Evolutionary conservation across 73 alveolate species (phyloP).

Genomic region (Paramecium octaurelia): DNA sequence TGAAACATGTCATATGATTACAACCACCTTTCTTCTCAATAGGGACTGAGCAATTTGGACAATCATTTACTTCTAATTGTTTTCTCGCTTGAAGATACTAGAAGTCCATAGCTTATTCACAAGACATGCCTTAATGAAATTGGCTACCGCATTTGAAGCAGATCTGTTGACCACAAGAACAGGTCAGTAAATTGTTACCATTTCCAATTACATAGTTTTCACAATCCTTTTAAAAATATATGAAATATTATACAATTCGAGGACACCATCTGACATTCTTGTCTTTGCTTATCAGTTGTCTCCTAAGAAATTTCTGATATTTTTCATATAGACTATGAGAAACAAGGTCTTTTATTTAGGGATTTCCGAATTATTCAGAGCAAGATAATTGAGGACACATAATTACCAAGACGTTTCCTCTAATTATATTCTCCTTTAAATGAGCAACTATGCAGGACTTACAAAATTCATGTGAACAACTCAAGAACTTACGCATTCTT

Average conservation of each 20-base stretch:
- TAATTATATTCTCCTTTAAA: background rate
- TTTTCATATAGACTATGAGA: background rate
- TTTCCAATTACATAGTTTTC: background rate
- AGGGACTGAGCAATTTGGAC: conserved; percentile 7
- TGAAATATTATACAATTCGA: background rate
- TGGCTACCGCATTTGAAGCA: background rate
- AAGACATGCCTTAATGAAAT: background rate
- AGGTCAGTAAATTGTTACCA: background rate
- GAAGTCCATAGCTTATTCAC: background rate
- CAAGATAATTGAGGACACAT: background rate
- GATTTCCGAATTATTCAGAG: background rate
- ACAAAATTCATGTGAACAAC: background rate
- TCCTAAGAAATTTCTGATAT: background rate
- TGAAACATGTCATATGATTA: conserved; percentile 43
- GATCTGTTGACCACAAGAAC: background rate
- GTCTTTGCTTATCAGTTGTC: background rate
- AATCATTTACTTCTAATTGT: background rate
- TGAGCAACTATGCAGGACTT: background rate
- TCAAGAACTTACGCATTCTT: background rate
- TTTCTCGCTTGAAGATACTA: background rate
- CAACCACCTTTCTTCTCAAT: conserved; percentile 26
- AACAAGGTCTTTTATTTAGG: background rate
- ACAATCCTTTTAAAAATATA: background rate
- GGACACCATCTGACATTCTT: conserved; percentile 25
- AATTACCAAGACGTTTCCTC: background rate